These are phyloP conservation scores for Diplodia scrobiculata DNA, from an alignment of 2,329 filamentous ascomycete genomes.

Conservation along the genomic window DNA sequence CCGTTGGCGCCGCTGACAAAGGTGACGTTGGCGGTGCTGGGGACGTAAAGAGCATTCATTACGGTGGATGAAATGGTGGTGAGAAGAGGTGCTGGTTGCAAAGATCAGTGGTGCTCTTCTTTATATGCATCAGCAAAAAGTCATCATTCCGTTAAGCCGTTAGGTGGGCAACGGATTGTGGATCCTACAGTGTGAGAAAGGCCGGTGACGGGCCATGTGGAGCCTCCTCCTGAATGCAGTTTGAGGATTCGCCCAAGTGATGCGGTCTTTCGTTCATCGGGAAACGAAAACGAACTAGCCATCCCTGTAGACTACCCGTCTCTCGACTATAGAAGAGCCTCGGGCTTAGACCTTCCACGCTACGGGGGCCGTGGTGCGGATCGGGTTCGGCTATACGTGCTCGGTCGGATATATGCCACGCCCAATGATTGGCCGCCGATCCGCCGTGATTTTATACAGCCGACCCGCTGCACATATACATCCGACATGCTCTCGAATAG, in stretches of 20 bases:
- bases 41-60: not conserved
- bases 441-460: not conserved
- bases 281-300: not conserved
- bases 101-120: not conserved
- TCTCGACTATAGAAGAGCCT: not conserved
- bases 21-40: slow-evolving; percentile 36
- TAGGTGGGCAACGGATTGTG: not conserved
- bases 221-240: not conserved
- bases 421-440: not conserved
- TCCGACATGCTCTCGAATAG: not conserved
- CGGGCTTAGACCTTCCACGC: not conserved
- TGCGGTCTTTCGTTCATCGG: not conserved
- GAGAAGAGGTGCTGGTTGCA: not conserved
- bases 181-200: not conserved
- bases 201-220: not conserved
- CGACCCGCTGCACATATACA: not conserved
- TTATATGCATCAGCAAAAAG: not conserved
- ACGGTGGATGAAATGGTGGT: too few species aligned
- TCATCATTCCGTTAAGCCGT: not conserved
- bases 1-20: slow-evolving; percentile 45
- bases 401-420: slow-evolving; percentile 1
- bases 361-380: not conserved
- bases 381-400: slow-evolving; percentile 3
- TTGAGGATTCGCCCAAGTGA: not conserved
- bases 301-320: not conserved